Base-by-base conservation (phyloP, 192 early-diverging fungal genomes). In the Coemansia guatemalensis region DNA sequence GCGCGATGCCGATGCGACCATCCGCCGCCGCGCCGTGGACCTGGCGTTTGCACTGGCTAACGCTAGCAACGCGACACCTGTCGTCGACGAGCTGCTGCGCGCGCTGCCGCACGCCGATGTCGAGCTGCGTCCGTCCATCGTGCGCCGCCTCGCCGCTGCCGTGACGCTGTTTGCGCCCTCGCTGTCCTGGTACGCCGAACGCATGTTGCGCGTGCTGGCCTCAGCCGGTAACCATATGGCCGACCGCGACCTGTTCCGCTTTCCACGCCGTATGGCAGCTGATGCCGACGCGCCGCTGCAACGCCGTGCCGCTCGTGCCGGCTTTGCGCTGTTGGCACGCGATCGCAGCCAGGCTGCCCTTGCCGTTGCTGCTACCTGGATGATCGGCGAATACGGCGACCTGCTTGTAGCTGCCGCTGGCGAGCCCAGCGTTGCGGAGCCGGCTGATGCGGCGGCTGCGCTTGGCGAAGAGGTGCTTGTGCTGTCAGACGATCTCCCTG, bases 151-250 rank as follows among this genome's bases (percentile, higher is more conserved):
- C 54, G 89, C 90, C 33, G 88, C 95, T 5, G 93, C 94, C 51
- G 95, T 96, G n/a, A 93, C 92, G 23, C 82, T 89, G 69, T 98
- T 92, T 70, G 90, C 93, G 47, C 95, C 96, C 23, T 95, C 94
- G 69, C 91, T 90, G 60, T 90, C 94, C 41, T 99, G 97, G 97
- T 95, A 98, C 65, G 85, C 97, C 55, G 97, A 99, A 65, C 97
- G 94, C 3, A 88, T 98, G 51, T 78, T 92, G 63, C 89, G 96
- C 8, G 93, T 98, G 32, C 78, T 98, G 48, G 86, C 89, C 53
- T 70, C 89, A 59, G 88, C 85, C 27, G 88, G 89, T 39, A 87
- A 83, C 56, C 79, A 87, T 81, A 80, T 92, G n/a, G 82, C 86
- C 22, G 85, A 85, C 63, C 91, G 92, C 66, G 88, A 91, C 35